phyloP scores from a whole-genome alignment of 768 basidiomycete genomes.

The Mycena belliarum region DNA sequence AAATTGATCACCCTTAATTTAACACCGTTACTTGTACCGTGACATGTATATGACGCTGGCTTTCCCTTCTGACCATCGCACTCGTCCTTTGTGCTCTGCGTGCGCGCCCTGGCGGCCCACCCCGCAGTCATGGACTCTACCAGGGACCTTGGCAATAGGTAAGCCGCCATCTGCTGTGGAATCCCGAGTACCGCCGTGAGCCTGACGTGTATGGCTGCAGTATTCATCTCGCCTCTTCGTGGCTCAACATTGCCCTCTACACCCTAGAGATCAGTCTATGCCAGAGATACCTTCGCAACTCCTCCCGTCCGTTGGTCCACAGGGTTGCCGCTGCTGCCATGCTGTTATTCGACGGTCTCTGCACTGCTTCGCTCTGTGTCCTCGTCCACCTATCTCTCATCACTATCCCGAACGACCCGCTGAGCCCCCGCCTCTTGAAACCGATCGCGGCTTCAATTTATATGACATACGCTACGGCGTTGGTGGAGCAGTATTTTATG shows the following conservation, averaged over 20 bases:
- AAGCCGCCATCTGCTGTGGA: too few species aligned
- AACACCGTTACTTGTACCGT: too few species aligned
- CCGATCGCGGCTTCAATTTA: neutral
- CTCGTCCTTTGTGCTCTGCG: too few species aligned
- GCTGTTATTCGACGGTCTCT: neutral
- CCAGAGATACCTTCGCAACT: neutral
- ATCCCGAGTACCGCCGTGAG: too few species aligned
- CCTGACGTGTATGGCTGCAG: too few species aligned
- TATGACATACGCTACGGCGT: neutral
- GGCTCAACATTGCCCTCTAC: neutral
- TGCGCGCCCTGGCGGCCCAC: too few species aligned
- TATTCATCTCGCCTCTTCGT: neutral
- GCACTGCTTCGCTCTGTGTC: neutral
- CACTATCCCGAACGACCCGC: neutral
- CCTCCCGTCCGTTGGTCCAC: neutral
- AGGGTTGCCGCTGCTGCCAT: neutral
- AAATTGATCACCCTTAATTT: too few species aligned
- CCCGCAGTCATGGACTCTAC: too few species aligned
- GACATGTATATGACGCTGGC: too few species aligned
- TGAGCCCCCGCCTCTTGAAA: neutral
- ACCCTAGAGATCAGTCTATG: neutral
- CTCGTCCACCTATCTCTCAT: neutral
- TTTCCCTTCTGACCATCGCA: too few species aligned
- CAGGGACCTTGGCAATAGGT: too few species aligned
- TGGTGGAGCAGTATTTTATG: neutral